These are phyloP conservation scores for Psilocybe subaeruginosa DNA, from an alignment of 768 basidiomycete genomes.

Conservation along the genomic window DNA sequence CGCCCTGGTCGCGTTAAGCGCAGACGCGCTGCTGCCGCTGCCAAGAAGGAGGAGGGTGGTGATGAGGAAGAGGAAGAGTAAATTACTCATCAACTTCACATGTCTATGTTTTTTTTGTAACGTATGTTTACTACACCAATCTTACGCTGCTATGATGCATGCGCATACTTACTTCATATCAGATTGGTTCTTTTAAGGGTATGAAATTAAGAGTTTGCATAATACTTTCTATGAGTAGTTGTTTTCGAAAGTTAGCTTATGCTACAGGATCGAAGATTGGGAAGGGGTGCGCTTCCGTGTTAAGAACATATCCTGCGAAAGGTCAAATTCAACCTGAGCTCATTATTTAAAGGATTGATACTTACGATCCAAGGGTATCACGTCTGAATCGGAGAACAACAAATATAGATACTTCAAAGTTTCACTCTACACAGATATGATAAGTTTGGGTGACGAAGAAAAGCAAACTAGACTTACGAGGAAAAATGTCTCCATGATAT, in stretches of 20 bases:
- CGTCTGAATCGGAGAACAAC: conserved; percentile 73
- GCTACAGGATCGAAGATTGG: conserved; percentile 62
- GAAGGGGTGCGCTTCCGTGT: conserved; percentile 73
- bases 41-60: conserved; percentile 87
- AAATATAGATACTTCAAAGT: conserved; percentile 92
- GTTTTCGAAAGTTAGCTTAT: conserved; percentile 30
- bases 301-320: conserved; percentile 79
- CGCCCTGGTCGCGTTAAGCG: conserved; percentile 97
- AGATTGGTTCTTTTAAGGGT: neutral
- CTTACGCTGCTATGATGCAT: conserved; percentile 26
- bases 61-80: conserved; percentile 90
- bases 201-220: neutral
- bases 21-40: conserved; percentile 94
- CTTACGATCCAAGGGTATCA: conserved; percentile 78
- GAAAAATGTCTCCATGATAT: conserved; percentile 97
- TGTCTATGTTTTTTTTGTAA: conserved; percentile 21
- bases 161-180: neutral
- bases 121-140: conserved; percentile 21
- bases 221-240: neutral
- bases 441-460: neutral
- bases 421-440: conserved; percentile 59
- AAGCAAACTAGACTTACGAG: conserved; percentile 54
- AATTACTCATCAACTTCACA: conserved; percentile 18
- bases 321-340: neutral
- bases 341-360: neutral